Conservation (phyloP, 108 stramenopile species). For the Skeletonema potamos region DNA sequence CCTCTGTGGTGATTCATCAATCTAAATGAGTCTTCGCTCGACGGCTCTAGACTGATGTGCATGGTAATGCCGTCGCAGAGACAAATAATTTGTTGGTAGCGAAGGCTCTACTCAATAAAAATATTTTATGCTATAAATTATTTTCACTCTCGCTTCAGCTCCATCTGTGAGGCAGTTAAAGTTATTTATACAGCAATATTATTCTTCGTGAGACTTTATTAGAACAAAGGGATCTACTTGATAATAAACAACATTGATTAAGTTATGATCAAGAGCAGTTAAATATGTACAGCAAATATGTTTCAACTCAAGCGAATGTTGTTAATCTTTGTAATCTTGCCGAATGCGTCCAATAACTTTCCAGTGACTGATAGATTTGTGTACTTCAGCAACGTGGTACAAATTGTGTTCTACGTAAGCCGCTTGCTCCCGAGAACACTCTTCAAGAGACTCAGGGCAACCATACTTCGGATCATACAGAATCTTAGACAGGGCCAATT, state of each 20-base stretch:
- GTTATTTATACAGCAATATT: no score
- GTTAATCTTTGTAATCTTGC: slow-evolving; percentile 10
- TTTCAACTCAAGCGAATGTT: no score
- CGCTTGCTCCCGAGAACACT: slow-evolving; percentile 10
- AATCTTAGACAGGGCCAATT: slow-evolving; percentile 6
- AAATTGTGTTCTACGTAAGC: slow-evolving; percentile 10
- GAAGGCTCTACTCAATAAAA: not conserved
- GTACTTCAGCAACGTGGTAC: not conserved
- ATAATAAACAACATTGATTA: no score
- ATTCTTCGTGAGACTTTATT: no score
- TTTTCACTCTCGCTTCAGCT: no score
- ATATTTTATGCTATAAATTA: no score
- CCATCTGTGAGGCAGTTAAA: no score
- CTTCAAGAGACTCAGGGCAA: slow-evolving; percentile 8
- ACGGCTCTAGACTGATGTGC: not conserved
- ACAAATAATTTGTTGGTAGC: not conserved
- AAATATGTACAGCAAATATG: no score
- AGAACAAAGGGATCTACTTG: no score
- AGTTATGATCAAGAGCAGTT: no score
- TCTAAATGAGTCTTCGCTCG: not conserved
- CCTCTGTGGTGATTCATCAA: not conserved
- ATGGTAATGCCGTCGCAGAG: not conserved
- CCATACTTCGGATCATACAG: slow-evolving; percentile 26
- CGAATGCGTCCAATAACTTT: slow-evolving; percentile 6
- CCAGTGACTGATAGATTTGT: slow-evolving; percentile 4